A percentile compares a stretch with the other conserved stretches of the same genome.
Conservation (phyloP, 495 filamentous ascomycete species). For the Astrothelium subdiscretum region DNA sequence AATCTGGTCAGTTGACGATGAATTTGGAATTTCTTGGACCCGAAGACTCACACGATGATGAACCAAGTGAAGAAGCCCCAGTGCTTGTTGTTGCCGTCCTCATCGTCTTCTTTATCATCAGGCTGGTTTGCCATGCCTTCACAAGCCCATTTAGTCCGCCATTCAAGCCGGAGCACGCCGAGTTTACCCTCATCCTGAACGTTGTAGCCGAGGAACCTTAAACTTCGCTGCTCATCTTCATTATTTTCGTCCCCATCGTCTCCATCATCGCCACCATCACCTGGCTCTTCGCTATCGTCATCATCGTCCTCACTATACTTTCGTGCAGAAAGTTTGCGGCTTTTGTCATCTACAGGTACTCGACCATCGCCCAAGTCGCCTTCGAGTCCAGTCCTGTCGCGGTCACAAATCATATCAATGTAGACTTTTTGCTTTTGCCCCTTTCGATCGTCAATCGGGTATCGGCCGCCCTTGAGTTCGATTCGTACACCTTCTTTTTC, state of each 20-base stretch:
- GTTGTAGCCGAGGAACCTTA: constrained; percentile 61
- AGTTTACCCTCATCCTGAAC: constrained; percentile 34
- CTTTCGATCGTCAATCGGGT: constrained; percentile 32
- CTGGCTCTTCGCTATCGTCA: constrained; percentile 20
- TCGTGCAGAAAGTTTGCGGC: constrained; percentile 15
- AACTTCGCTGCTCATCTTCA: constrained; percentile 39
- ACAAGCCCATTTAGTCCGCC: constrained; percentile 80
- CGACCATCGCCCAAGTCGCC: constrained; percentile 38
- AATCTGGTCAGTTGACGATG: neutral
- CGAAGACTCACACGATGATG: constrained; percentile 72
- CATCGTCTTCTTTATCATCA: constrained; percentile 23
- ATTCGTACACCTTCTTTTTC: constrained; percentile 58
- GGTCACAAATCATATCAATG: constrained; percentile 76
- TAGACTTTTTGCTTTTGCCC: constrained; percentile 47
- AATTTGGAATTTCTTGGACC: neutral
- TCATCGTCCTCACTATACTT: constrained; percentile 6
- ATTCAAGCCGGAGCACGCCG: constrained; percentile 57
- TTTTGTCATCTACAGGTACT: constrained; percentile 18
- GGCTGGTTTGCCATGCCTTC: constrained; percentile 30
- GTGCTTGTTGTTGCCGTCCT: constrained; percentile 28
- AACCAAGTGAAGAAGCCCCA: constrained; percentile 99
- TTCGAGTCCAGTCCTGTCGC: constrained; percentile 55
- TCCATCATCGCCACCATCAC: constrained; percentile 28
- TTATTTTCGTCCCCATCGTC: constrained; percentile 23
- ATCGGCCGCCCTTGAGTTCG: constrained; percentile 56